phyloP scores from a whole-genome alignment of 129 eudicot species.

The Silybum marianum region DNA sequence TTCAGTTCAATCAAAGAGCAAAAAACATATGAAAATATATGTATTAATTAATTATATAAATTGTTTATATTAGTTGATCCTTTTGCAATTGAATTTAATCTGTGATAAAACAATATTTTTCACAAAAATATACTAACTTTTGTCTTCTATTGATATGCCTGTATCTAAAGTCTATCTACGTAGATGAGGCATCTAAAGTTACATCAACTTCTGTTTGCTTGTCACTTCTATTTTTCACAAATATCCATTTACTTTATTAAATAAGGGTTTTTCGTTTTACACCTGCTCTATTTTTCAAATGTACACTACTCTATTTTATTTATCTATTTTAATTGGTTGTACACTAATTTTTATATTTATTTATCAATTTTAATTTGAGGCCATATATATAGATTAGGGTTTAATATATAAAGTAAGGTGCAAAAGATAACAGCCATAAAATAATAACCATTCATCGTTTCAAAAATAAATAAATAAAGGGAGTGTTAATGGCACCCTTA shows the following conservation, averaged over 20 bases:
- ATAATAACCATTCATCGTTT: neutral
- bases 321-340: too few relatives aligned
- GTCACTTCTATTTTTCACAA: neutral
- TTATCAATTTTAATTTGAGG: too few relatives aligned
- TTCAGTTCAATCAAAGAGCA: too few relatives aligned
- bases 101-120: neutral
- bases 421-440: too few relatives aligned
- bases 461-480: too few relatives aligned
- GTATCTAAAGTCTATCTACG: neutral
- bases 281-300: too few relatives aligned
- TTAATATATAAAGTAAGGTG: too few relatives aligned
- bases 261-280: too few relatives aligned
- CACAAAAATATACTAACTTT: neutral
- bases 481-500: too few relatives aligned
- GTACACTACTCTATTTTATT: too few relatives aligned
- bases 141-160: neutral
- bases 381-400: too few relatives aligned
- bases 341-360: too few relatives aligned
- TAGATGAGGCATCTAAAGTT: slow-evolving; percentile 5
- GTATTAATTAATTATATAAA: neutral
- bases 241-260: neutral
- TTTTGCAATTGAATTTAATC: neutral
- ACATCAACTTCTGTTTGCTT: neutral
- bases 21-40: neutral
- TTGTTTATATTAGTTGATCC: neutral